Evolutionary conservation across 108 stramenopile species (phyloP), one percentile per base, ranked within the genome.

Genomic region (Cafeteria roenbergensis): DNA sequence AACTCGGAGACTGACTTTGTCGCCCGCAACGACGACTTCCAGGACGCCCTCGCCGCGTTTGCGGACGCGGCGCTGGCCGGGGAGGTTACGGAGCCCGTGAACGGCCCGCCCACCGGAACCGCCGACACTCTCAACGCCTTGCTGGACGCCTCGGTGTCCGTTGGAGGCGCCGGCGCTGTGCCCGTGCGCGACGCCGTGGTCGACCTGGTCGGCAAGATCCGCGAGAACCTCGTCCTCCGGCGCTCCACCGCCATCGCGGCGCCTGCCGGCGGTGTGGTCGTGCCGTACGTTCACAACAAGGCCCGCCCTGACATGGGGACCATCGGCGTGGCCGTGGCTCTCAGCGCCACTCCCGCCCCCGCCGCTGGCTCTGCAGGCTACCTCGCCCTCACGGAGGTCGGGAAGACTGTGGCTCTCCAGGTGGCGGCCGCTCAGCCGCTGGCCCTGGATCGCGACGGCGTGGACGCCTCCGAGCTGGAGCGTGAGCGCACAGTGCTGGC

Each of bases 1-100:
- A n/a, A n/a, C n/a, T 57, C 69, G 61, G 82, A 82, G 65, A 82
- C 81, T 0, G 82, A 82, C 61, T 82, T 82, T 55, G 82, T 82
- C 8, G 77, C 76, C 17, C 52, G 78, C 37, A 81, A 82, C 66
- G 77, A 69, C 12, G 53, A 71, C 51, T 82, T 82, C 70, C 80
- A 81, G 71, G 33, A 25, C 35, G 70, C 77, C 61, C 73, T 81
- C 0, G 26, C 30, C 26, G 65, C 60, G 33, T 69, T 75, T 26
- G 56, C 66, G 31, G 52, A 30, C 36, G 68, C 73, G 12, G 76
- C 73, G n/a, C 68, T 80, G 24, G 29, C 34, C 34, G 50, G 38
- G n/a, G 38, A 25, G 37, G 51, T 25, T 24, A 35, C 68, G 20
- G 30, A 1, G 8, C 54, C 64, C 66, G 66, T 31, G 42, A 31